Conservation (phyloP, 768 basidiomycete species). For the Pulveroboletus frians region DNA sequence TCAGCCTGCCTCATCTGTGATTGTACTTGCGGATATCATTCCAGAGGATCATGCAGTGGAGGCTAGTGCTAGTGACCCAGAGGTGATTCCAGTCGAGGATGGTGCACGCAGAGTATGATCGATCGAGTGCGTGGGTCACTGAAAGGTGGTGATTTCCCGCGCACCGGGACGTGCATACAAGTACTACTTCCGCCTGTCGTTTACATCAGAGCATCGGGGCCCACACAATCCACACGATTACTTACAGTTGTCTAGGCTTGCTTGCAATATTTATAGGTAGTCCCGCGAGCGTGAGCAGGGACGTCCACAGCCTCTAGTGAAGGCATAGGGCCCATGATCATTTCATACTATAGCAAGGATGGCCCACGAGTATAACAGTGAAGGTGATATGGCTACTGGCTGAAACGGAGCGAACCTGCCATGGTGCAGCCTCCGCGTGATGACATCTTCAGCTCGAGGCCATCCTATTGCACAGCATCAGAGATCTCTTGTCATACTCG, state of each 20-base stretch:
- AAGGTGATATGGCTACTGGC: too few species aligned
- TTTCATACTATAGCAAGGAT: slow-evolving; percentile 40
- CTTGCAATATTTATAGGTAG: slow-evolving; percentile 57
- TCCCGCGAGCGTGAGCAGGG: slow-evolving; percentile 61
- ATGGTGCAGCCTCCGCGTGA: slow-evolving; percentile 67
- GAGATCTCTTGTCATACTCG: slow-evolving; percentile 55
- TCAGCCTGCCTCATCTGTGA: too few species aligned
- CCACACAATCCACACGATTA: background rate
- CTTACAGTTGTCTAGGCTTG: slow-evolving; percentile 41
- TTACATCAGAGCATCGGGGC: background rate
- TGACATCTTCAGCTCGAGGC: slow-evolving; percentile 64
- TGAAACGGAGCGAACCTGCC: slow-evolving; percentile 30
- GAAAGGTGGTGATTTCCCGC: too few species aligned
- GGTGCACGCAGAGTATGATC: too few species aligned
- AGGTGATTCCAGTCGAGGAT: too few species aligned
- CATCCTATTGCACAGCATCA: slow-evolving; percentile 40
- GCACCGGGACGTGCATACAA: too few species aligned
- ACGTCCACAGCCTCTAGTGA: too few species aligned
- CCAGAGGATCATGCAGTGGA: too few species aligned
- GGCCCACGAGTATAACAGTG: background rate
- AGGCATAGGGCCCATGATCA: slow-evolving; percentile 61
- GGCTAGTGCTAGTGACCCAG: too few species aligned
- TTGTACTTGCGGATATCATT: too few species aligned
- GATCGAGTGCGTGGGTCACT: too few species aligned
- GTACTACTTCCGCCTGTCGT: slow-evolving; percentile 44